Conservation (phyloP, 208 protist genomes). For the Jaenimonas drosophilae region DNA sequence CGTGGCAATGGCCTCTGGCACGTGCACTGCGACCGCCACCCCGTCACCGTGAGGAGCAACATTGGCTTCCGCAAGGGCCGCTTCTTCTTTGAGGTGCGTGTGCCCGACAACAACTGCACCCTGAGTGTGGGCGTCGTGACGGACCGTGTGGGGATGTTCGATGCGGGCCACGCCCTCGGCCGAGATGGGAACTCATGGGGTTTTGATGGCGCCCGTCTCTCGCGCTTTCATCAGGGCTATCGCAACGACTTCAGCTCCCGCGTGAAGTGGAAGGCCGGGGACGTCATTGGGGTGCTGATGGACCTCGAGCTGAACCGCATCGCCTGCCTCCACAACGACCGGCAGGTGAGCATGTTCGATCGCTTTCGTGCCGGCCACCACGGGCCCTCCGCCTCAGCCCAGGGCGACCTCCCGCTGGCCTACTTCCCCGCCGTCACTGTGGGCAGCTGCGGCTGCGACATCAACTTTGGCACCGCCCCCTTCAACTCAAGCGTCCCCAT, state of each 20-base stretch:
- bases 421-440: constrained; percentile 57
- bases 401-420: constrained; percentile 10
- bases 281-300: constrained; percentile 75
- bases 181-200: constrained; percentile 69
- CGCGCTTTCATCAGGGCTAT: constrained; percentile 50
- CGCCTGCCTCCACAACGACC: constrained; percentile 60
- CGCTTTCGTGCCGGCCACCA: constrained; percentile 4
- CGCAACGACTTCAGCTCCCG: constrained; percentile 50
- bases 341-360: constrained; percentile 52
- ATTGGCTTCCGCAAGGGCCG: constrained; percentile 63
- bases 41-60: constrained; percentile 38
- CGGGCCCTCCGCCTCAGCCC: background rate
- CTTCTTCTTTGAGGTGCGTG: constrained; percentile 84
- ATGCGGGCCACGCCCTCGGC: constrained; percentile 31
- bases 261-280: constrained; percentile 64
- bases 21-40: constrained; percentile 20
- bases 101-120: constrained; percentile 32
- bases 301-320: constrained; percentile 61
- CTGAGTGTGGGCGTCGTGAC: constrained; percentile 57
- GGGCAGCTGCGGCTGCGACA: constrained; percentile 33
- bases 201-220: constrained; percentile 65
- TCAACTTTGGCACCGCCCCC: constrained; percentile 79
- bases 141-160: constrained; percentile 10
- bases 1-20: constrained; percentile 27
- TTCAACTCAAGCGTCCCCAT: constrained; percentile 41